Evolutionary conservation across 495 filamentous ascomycete species (phyloP), one percentile per base, ranked within the genome.

Genomic region (Penicillium longicatenatum): DNA sequence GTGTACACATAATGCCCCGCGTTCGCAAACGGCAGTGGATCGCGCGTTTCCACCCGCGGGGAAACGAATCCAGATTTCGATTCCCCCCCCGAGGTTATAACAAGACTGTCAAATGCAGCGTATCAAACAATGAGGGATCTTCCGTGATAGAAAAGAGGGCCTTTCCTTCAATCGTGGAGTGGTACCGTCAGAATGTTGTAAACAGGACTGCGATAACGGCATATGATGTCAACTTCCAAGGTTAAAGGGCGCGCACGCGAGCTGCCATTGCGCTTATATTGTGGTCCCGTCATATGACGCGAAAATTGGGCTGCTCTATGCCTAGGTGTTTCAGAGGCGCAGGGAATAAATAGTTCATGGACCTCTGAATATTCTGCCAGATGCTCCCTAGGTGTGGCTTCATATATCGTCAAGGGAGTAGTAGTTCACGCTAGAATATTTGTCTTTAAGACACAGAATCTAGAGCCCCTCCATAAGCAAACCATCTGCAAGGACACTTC

Each of bases 1-100:
- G 21, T 51, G 30, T 31, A 50, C 29, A 29, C 8, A 19, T 30
- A 17, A 17, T 26, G 22, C 45, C 35, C 37, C 54, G 51, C 21
- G 37, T 42, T 57, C 43, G 37, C 54, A 57, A 57, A 57, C 46
- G 24, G 45, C 24, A 6, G 45, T 48, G 45, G 45, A 29, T 48
- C 45, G 24, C 12, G 22, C 30, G 45, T 29, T 48, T n/a, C 45
- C 45, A 29, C 22, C 22, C 24, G 16, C 45, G 22, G 45, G 24
- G 45, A 29, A 45, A 45, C 11, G 41, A 43, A 43, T 17, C 41
- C 41, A 30, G 16, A 48, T 31, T 17, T 24, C 43, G 21, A 22
- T 30, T 6, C 19, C 16, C 12, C 16, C 12, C 16, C 45, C 45
- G 45, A 48, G 17, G 12, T 4, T 12, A 6, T 5, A 26, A 35